Percentiles rank a stretch among this genome's conserved stretches.
phyloP scores from a whole-genome alignment of 2,329 filamentous ascomycete species.

The Chlorencoelia australis region DNA sequence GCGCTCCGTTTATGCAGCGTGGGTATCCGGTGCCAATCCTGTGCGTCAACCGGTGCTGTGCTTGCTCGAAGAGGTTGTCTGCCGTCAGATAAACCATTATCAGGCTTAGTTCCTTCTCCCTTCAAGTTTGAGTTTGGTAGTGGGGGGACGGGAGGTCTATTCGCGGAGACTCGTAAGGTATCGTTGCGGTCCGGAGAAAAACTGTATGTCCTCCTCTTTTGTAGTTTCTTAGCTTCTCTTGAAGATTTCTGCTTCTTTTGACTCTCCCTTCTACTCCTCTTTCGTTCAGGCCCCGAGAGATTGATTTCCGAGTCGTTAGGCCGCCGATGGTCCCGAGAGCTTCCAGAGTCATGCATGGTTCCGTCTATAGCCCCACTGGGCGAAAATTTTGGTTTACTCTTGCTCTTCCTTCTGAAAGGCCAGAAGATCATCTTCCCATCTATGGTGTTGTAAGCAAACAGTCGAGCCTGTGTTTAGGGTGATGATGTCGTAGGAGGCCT shows the following conservation, averaged over 20 bases:
- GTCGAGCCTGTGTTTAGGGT: too few species aligned
- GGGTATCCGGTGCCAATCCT: constrained; percentile 36
- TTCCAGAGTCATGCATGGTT: constrained; percentile 28
- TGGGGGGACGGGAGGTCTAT: constrained; percentile 23
- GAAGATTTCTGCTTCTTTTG: constrained; percentile 22
- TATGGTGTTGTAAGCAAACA: too few species aligned
- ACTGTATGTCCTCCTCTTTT: constrained; percentile 44
- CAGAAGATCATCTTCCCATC: constrained; percentile 60
- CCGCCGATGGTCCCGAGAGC: constrained; percentile 19
- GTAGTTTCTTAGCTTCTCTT: constrained; percentile 28
- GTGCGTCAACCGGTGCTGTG: too few species aligned
- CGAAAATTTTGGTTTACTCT: constrained; percentile 51
- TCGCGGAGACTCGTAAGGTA: constrained; percentile 33
- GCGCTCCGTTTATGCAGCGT: constrained; percentile 53
- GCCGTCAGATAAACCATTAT: constrained; percentile 12
- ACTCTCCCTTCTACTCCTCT: constrained; percentile 27
- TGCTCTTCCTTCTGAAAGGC: constrained; percentile 70
- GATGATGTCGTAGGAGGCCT: neutral
- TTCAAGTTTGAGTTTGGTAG: constrained; percentile 17
- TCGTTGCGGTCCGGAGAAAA: constrained; percentile 53
- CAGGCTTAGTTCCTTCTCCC: constrained; percentile 19
- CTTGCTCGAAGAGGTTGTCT: constrained; percentile 6
- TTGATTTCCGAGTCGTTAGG: constrained; percentile 27
- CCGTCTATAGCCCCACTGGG: constrained; percentile 44
- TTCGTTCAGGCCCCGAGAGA: constrained; percentile 23